Percentiles rank a stretch among this genome's conserved stretches.
These are phyloP conservation scores for Aspergillus uvarum DNA, from an alignment of 2,329 filamentous ascomycete species.

Conservation along the genomic window DNA sequence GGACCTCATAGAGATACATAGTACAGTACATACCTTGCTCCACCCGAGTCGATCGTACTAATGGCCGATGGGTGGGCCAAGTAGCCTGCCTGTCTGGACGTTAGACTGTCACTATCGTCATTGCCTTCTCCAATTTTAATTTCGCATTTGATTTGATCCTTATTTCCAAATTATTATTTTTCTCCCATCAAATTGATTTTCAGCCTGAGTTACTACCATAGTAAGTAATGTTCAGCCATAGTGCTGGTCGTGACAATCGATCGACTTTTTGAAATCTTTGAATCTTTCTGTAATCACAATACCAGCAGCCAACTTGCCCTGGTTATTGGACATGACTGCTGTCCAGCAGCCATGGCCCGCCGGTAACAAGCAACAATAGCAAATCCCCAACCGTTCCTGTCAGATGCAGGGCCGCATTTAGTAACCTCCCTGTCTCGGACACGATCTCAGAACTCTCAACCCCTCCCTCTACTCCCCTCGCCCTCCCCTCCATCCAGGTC, in stretches of 20 bases:
- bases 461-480: neutral
- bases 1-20: neutral
- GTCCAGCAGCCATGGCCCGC: neutral
- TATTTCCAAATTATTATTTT: neutral
- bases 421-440: conserved; percentile 1
- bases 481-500: neutral
- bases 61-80: conserved; percentile 1
- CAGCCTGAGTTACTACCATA: neutral
- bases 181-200: neutral
- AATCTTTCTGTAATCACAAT: neutral
- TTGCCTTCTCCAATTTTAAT: neutral
- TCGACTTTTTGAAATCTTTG: neutral
- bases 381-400: conserved; percentile 4
- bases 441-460: neutral
- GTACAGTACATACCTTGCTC: neutral
- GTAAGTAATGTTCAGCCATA: neutral
- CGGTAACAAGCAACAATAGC: neutral
- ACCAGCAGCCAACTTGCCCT: neutral
- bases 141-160: neutral
- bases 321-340: neutral
- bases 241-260: neutral
- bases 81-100: neutral
- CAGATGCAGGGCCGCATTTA: conserved; percentile 5
- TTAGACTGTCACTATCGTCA: conserved; percentile 1
- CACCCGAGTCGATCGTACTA: conserved; percentile 6